phyloP scores from a whole-genome alignment of 2,329 filamentous ascomycete genomes.

The Didymella lethalis region DNA sequence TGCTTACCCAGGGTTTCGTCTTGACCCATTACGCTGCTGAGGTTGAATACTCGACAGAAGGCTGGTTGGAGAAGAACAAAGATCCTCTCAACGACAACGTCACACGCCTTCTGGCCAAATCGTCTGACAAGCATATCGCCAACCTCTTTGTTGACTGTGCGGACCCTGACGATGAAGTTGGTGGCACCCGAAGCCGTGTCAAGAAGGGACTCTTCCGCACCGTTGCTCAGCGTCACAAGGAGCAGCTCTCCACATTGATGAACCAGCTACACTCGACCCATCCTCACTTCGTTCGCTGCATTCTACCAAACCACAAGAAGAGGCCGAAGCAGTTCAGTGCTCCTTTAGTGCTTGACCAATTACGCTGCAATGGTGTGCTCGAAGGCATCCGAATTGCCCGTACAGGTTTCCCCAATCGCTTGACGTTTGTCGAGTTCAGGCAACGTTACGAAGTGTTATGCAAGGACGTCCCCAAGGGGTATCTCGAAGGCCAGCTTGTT shows the following conservation, averaged over 20 bases:
- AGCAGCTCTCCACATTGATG: constrained; percentile 98
- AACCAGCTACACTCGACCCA: constrained; percentile 92
- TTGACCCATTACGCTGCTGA: constrained; percentile 97
- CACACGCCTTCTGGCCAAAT: constrained; percentile 83
- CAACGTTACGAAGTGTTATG: constrained; percentile 96
- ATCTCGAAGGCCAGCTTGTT: constrained; percentile 87
- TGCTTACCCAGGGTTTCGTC: constrained; percentile 90
- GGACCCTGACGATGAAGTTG: constrained; percentile 76
- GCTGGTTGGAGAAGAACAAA: constrained; percentile 99
- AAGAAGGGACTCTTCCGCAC: constrained; percentile 98
- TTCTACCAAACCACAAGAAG: constrained; percentile 98
- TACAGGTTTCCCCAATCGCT: constrained; percentile 93
- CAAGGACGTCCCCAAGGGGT: constrained; percentile 82
- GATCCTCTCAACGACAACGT: constrained; percentile 97
- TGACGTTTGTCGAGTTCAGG: constrained; percentile 92
- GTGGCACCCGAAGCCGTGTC: constrained; percentile 76
- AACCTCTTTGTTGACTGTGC: constrained; percentile 87
- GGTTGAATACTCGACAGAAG: constrained; percentile 93
- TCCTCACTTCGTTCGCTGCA: constrained; percentile 97
- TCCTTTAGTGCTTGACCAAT: constrained; percentile 91
- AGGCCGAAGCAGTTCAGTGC: constrained; percentile 90
- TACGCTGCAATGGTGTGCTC: constrained; percentile 99
- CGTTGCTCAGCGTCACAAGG: constrained; percentile 95
- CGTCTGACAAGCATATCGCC: constrained; percentile 82
- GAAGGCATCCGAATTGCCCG: constrained; percentile 97